Evolutionary conservation across 352 stramenopile genomes (phyloP).

Genomic region (Phytophthora ramorum): DNA sequence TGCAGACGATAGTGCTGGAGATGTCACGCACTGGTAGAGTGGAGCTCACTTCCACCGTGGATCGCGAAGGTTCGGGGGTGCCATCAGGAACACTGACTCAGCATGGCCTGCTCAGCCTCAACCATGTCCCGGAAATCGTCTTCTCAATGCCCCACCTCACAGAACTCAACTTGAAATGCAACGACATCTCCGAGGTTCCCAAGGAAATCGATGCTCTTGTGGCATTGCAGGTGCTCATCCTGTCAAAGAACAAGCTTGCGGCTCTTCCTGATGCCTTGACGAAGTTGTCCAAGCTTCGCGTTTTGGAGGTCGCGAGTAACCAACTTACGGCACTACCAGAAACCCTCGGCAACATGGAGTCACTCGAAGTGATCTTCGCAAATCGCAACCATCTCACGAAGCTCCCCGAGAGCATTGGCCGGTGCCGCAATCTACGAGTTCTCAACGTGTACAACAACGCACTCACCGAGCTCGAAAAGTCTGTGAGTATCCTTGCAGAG

Average conservation of each 20-base stretch:
- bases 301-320: slow-evolving; percentile 68
- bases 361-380: slow-evolving; percentile 59
- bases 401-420: slow-evolving; percentile 57
- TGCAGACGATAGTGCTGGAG: slow-evolving; percentile 54
- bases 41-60: slow-evolving; percentile 68
- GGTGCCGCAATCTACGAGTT: slow-evolving; percentile 57
- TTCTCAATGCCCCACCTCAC: slow-evolving; percentile 64
- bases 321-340: slow-evolving; percentile 56
- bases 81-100: slow-evolving; percentile 60
- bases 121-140: slow-evolving; percentile 62
- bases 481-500: slow-evolving; percentile 56
- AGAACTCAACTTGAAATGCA: slow-evolving; percentile 72
- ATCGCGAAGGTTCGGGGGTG: slow-evolving; percentile 44
- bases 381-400: slow-evolving; percentile 62
- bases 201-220: slow-evolving; percentile 64
- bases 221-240: slow-evolving; percentile 49
- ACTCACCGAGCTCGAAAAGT: slow-evolving; percentile 53
- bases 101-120: slow-evolving; percentile 52
- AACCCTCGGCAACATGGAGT: slow-evolving; percentile 52
- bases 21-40: slow-evolving; percentile 59
- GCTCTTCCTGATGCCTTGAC: slow-evolving; percentile 57
- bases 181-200: slow-evolving; percentile 63
- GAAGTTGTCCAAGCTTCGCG: slow-evolving; percentile 51
- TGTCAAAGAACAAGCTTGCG: slow-evolving; percentile 72
- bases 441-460: slow-evolving; percentile 87